Percentiles rank a stretch among this genome's conserved stretches.
phyloP scores from a whole-genome alignment of 768 basidiomycete genomes.

The Lactifluus rugatus region DNA sequence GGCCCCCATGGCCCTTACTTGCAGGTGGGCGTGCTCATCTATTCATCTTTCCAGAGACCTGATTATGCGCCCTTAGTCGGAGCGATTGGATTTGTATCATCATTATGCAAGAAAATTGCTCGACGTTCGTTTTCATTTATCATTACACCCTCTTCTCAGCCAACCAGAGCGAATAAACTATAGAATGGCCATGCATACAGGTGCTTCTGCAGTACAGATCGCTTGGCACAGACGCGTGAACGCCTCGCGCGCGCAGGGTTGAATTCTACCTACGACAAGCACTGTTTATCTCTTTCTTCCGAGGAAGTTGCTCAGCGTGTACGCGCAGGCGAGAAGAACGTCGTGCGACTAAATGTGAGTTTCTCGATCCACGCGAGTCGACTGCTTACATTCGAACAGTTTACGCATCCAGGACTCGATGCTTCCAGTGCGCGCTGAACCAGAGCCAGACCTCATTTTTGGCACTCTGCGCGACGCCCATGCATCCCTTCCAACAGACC shows the following conservation, averaged over 20 bases:
- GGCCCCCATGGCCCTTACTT: conserved; percentile 80
- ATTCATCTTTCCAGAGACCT: not conserved
- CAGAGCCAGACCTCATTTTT: conserved; percentile 61
- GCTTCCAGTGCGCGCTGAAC: conserved; percentile 40
- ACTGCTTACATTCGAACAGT: conserved; percentile 3
- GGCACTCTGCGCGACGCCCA: conserved; percentile 65
- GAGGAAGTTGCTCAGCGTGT: conserved; percentile 75
- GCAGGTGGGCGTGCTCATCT: conserved; percentile 42
- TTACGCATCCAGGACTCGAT: conserved; percentile 41
- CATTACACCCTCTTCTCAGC: not conserved
- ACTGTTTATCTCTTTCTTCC: conserved; percentile 76
- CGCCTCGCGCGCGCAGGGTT: conserved; percentile 64
- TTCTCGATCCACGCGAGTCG: not conserved
- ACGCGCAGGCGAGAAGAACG: conserved; percentile 63
- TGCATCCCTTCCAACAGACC: conserved; percentile 76
- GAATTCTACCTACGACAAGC: conserved; percentile 76
- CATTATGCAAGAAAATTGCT: conserved; percentile 63
- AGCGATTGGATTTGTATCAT: conserved; percentile 79
- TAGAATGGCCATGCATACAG: conserved; percentile 87
- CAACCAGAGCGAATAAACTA: not conserved
- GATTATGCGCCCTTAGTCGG: conserved; percentile 47
- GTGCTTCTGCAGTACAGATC: conserved; percentile 82
- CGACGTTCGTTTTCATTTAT: conserved; percentile 40
- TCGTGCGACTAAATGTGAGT: conserved; percentile 82
- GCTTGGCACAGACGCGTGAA: conserved; percentile 57